Evolutionary conservation across 768 basidiomycete species (phyloP), one percentile per base, ranked within the genome.

Genomic region (Xanthoconium purpureum): DNA sequence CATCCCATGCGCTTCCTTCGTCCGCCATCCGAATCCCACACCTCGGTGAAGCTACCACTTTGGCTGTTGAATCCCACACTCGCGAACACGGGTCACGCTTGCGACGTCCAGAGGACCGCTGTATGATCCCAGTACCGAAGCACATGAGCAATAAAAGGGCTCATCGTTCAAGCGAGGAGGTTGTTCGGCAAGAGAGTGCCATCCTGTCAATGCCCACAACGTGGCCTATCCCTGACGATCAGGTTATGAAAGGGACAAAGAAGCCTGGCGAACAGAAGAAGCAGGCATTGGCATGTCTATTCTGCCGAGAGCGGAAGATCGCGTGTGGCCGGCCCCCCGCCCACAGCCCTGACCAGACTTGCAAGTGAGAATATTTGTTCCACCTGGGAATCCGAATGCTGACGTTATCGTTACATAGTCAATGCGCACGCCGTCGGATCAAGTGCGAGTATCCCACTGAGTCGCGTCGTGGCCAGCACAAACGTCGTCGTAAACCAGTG

Each of bases 241-340:
- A 70, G 12, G 56, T 54, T 52, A 65, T 66, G 51, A 71, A 71
- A 68, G 63, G 57, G 42, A n/a, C 57, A 32, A 73, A 72, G 70
- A 73, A 68, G 63, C 59, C 64, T 44, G 70, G 72, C 20, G 70
- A 71, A 35, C 71, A 77, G 66, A 75, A 76, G 68, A 78, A 78
- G 67, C 77, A 79, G 53, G 75, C 74, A 52, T 70, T 80, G 53
- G 77, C 76, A 54, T 80, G 78, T 55, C 64, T 75, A 50, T 80
- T 80, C 68, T 80, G 79, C 58, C 70, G 79, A 56, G 77, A 78
- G 68, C 68, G 79, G 57, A 80, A 80, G 67, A 80, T 80, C 62
- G 77, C 77, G 24, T 80, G 79, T 60, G 79, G 79, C 32, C 68
- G 76, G 15, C 77, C 78, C 15, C 59, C 71, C 52, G 71, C 74